Conservation (phyloP, 148 eudicot species). For the Arctostaphylos glauca region DNA sequence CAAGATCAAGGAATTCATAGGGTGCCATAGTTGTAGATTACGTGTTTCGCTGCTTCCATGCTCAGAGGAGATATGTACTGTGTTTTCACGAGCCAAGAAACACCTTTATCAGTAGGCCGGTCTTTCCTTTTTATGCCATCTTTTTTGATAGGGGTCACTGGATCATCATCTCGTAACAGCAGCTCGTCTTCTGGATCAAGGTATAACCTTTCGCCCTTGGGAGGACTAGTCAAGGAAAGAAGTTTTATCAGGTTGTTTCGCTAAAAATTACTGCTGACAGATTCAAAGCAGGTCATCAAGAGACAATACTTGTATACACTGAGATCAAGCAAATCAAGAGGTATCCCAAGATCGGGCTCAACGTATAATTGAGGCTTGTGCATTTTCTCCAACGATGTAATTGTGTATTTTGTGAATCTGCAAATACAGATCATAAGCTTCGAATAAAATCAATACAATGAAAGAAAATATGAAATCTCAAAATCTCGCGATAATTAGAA, state of each 20-base stretch:
- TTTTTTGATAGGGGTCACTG: slow-evolving; percentile 70
- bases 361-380: slow-evolving; percentile 88
- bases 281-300: slow-evolving; percentile 17
- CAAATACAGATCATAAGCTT: slow-evolving; percentile 25
- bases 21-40: slow-evolving; percentile 14
- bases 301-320: slow-evolving; percentile 82
- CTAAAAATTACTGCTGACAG: slow-evolving; percentile 4
- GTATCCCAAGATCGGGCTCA: slow-evolving; percentile 96
- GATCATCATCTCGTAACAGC: slow-evolving; percentile 79
- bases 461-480: neutral
- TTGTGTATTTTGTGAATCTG: slow-evolving; percentile 79
- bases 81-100: slow-evolving; percentile 97
- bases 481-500: neutral
- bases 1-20: slow-evolving; percentile 3
- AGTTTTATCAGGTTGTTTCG: slow-evolving; percentile 2
- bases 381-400: slow-evolving; percentile 88
- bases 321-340: slow-evolving; percentile 97
- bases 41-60: slow-evolving; percentile 85
- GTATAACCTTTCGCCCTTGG: slow-evolving; percentile 51
- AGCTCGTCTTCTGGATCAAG: slow-evolving; percentile 91
- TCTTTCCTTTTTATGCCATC: slow-evolving; percentile 88
- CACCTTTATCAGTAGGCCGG: slow-evolving; percentile 85
- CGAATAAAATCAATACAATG: slow-evolving; percentile 6
- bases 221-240: slow-evolving; percentile 52
- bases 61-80: slow-evolving; percentile 93